phyloP scores from a whole-genome alignment of 1,139 yeast genomes.

The Scheffersomyces insectosa region DNA sequence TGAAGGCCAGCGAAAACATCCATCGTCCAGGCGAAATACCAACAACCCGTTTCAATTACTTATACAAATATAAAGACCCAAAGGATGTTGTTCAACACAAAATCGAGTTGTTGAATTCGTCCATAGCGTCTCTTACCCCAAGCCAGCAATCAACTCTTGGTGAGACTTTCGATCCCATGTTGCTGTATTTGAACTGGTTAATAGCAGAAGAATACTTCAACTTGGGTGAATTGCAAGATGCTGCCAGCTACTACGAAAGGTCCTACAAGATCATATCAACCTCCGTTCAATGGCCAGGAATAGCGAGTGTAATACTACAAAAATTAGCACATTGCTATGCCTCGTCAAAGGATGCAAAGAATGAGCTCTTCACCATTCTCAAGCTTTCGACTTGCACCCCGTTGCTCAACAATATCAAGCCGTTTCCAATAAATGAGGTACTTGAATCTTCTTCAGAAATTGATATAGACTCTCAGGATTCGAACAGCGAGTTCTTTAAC shows the following conservation, averaged over 20 bases:
- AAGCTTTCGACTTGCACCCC: conserved; percentile 3
- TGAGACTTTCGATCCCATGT: conserved; percentile 20
- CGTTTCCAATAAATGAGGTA: neutral
- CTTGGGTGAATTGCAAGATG: conserved; percentile 9
- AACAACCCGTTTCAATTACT: conserved; percentile 4
- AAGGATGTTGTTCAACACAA: conserved; percentile 2
- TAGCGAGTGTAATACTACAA: conserved; percentile 19
- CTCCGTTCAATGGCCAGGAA: conserved; percentile 10
- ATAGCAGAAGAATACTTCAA: conserved; percentile 48
- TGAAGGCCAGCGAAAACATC: conserved; percentile 23
- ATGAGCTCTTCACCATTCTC: conserved; percentile 1
- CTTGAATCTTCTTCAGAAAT: neutral
- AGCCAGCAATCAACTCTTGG: conserved; percentile 10
- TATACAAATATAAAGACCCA: conserved; percentile 4
- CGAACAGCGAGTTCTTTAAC: conserved; percentile 9
- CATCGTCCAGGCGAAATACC: conserved; percentile 3
- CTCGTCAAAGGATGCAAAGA: conserved; percentile 7
- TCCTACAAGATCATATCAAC: conserved; percentile 11
- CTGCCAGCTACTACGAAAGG: conserved; percentile 13
- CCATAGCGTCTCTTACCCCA: conserved; percentile 27
- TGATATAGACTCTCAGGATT: neutral
- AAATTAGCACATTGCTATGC: conserved; percentile 29
- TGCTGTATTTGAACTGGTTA: conserved; percentile 45
- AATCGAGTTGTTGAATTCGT: conserved; percentile 32
- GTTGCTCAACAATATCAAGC: neutral